These are phyloP conservation scores for Neonectria neomacrospora DNA, from an alignment of 2,329 filamentous ascomycete species.

Conservation along the genomic window DNA sequence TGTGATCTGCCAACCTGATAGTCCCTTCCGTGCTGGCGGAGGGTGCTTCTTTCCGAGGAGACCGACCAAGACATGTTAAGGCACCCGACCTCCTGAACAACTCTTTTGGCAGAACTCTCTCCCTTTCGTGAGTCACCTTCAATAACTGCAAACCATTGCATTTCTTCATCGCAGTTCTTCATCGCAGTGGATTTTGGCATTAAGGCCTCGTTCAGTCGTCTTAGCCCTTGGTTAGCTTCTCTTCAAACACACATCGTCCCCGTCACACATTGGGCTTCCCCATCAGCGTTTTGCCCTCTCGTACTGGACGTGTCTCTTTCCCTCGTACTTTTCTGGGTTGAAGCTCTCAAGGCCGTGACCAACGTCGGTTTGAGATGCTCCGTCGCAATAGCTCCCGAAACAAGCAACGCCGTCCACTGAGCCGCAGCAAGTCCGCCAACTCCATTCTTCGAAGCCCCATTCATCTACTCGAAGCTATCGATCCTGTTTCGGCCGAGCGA, in stretches of 20 bases:
- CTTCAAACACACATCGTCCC: neutral
- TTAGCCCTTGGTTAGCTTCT: conserved; percentile 14
- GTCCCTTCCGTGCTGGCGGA: neutral
- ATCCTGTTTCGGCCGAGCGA: conserved; percentile 60
- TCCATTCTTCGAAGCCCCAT: conserved; percentile 56
- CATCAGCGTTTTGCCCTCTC: conserved; percentile 1
- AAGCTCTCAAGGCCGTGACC: neutral
- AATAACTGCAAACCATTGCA: conserved; percentile 24
- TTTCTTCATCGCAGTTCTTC: conserved; percentile 20
- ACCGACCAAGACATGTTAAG: neutral
- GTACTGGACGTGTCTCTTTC: neutral
- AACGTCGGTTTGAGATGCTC: conserved; percentile 54
- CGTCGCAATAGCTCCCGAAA: conserved; percentile 60
- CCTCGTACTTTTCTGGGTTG: neutral
- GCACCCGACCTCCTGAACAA: neutral
- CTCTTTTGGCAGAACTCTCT: neutral
- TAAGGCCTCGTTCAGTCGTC: conserved; percentile 1
- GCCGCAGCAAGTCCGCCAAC: conserved; percentile 65
- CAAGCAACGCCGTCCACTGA: conserved; percentile 55
- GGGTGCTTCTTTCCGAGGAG: neutral
- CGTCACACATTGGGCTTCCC: neutral
- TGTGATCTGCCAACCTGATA: neutral
- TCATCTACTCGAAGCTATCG: conserved; percentile 58
- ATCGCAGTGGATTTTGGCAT: conserved; percentile 7
- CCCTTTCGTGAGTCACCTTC: conserved; percentile 6